phyloP scores from a whole-genome alignment of 345 rosid species.

The Eucalyptus sideroxylon region DNA sequence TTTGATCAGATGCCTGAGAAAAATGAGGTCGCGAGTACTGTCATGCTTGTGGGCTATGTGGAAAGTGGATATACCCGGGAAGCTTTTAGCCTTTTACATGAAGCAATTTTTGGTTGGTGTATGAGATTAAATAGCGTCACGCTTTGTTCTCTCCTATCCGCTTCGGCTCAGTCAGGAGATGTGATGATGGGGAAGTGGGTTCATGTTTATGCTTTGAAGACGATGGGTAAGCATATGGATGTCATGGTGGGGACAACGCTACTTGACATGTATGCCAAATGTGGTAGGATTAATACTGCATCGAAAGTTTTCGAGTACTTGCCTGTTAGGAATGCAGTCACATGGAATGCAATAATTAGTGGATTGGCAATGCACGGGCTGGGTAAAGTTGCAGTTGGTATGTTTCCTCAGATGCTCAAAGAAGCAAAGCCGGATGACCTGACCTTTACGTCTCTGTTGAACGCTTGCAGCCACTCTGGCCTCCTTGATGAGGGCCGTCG shows the following conservation, averaged over 20 bases:
- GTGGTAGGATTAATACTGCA: slow-evolving; percentile 54
- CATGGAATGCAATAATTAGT: slow-evolving; percentile 72
- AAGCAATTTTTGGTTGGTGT: slow-evolving; percentile 29
- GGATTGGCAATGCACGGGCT: slow-evolving; percentile 74
- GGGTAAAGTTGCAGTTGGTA: slow-evolving; percentile 30
- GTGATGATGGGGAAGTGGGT: slow-evolving; percentile 53
- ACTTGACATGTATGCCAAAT: slow-evolving; percentile 86
- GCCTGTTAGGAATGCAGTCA: slow-evolving; percentile 51
- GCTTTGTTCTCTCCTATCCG: slow-evolving; percentile 55
- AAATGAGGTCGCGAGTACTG: slow-evolving; percentile 67
- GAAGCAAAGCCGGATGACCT: slow-evolving; percentile 67
- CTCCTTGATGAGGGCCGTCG: slow-evolving; percentile 43
- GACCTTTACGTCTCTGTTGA: slow-evolving; percentile 58
- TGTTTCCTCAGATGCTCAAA: slow-evolving; percentile 46
- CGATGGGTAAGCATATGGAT: slow-evolving; percentile 26
- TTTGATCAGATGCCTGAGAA: slow-evolving; percentile 63
- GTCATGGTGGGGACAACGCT: slow-evolving; percentile 65
- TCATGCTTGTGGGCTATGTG: slow-evolving; percentile 55
- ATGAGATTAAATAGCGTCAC: slow-evolving; percentile 36
- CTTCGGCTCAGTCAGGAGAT: slow-evolving; percentile 68
- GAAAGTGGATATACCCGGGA: slow-evolving; percentile 43
- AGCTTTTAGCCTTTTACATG: slow-evolving; percentile 27
- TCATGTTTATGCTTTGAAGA: slow-evolving; percentile 59
- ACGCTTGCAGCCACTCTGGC: slow-evolving; percentile 81
- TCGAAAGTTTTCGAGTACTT: slow-evolving; percentile 33